Evolutionary conservation across 2,329 filamentous ascomycete genomes (phyloP), one percentile per base, ranked within the genome.

Genomic region (Hysterium pulicare): DNA sequence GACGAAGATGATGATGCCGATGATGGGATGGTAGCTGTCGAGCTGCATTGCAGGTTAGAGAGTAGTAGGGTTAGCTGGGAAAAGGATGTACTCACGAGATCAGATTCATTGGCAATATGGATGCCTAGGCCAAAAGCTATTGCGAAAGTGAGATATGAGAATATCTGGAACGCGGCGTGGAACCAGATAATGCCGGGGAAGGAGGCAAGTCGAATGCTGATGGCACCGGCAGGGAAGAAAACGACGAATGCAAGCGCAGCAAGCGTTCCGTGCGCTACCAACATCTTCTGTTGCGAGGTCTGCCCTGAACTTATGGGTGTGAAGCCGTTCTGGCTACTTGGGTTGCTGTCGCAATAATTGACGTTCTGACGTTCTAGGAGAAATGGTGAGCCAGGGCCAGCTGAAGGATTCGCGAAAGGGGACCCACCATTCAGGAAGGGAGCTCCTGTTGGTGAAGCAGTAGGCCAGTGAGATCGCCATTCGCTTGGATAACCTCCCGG

Each of bases 111-210:
- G 2, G 72, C 75, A 11, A 81, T 57, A 21, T 71, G 71, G 32
- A 80, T 59, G 4, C 78, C 78, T 0, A 80, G 52, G 2, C 72
- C 76, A 34, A 77, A 68, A 0, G 71, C 77, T 1, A 67, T 69
- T 40, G 76, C 68, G 41, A 68, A 72, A 24, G 78, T 46, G 8
- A 71, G 38, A 42, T 78, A 71, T 2, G 71, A 70, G 34, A 78
- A 58, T 2, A 72, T 40, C 50, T 82, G 78, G 32, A 76, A 59
- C 0, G 53, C 64, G 19, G 62, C 71, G 42, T 74, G 71, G 17
- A 73, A 52, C 69, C 69, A 71, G 13, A 71, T 45, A 3, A 72
- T 47, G 7, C 71, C 69, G 2, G 63, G 58, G 49, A 73, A 71
- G 10, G 63, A 70, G 4, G 67, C 61, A 0, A 72, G 53, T 8